Base-by-base conservation (phyloP, 179 eudicot species). In the Spergularia azorica region DNA sequence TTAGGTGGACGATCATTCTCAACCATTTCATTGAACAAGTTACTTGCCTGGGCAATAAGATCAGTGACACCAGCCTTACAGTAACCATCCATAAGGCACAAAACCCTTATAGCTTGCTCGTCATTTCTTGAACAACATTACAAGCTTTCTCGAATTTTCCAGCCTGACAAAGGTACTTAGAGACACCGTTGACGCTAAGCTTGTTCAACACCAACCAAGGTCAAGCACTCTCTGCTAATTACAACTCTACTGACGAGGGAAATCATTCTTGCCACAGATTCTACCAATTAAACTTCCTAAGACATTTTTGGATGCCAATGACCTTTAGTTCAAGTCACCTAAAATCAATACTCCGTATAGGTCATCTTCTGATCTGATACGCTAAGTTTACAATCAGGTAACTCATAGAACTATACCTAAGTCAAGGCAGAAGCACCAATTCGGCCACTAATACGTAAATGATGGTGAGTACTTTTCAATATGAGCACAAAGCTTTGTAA, bases 281-380 rank as follows among this genome's bases (percentile, higher is more conserved):
- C 94, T 93, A 79, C 97, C 98, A 59, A 94, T 91, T 90, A 77
- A 85, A 89, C 63, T 84, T 79, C 89, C 93, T 83, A 72, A 94
- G 87, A 76, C 80, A 80, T 61, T 79, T 87, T 83, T 85, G 84
- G 77, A 91, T 82, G 32, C 2, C 32, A 26, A 26, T 26, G 32
- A 26, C 32, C 32, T 26, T 26, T 26, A 26, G 32, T 26, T 26
- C 32, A 26, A 26, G 32, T 26, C 32, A 26, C 32, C 32, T 26
- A 26, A 26, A 26, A 26, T 26, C 2, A 26, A 26, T n/a, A n/a
- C n/a, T n/a, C n/a, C n/a, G n/a, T 26, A 26, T 26, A 26, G 32
- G 32, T 26, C 32, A 26, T 26, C 32, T 26, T 26, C 32, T 26
- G 32, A 26, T 26, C 32, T 26, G 32, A 26, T 26, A 26, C 32